These are phyloP conservation scores for Penicillium sp. DNA, from an alignment of 2,329 filamentous ascomycete species.

Conservation along the genomic window DNA sequence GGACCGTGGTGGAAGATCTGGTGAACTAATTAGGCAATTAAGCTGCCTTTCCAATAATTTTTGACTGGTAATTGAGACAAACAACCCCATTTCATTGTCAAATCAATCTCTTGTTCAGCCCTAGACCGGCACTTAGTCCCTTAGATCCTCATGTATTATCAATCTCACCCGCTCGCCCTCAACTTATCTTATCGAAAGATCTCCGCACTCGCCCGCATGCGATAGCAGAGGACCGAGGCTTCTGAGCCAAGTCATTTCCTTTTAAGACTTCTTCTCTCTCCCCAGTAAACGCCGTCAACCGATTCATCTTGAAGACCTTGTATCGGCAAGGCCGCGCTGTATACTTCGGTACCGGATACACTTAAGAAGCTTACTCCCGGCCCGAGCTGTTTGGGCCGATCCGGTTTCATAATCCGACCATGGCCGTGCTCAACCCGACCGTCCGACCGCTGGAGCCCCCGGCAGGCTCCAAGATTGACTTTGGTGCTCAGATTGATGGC, in stretches of 20 bases:
- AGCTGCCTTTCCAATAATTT: too few relatives aligned
- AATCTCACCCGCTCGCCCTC: neutral
- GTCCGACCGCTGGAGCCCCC: conserved; percentile 26
- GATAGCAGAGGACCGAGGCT: conserved; percentile 2
- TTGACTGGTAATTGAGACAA: neutral
- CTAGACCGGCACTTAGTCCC: neutral
- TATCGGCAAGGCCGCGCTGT: neutral
- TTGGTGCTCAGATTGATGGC: conserved; percentile 60
- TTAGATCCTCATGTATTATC: too few relatives aligned
- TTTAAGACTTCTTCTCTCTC: neutral
- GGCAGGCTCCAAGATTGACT: conserved; percentile 48
- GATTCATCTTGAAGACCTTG: neutral
- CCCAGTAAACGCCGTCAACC: conserved; percentile 13
- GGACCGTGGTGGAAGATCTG: conserved; percentile 36
- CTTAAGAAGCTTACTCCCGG: conserved; percentile 4
- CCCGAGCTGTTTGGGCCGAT: neutral
- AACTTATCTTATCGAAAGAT: conserved; percentile 9
- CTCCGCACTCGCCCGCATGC: conserved; percentile 16
- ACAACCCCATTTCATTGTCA: neutral
- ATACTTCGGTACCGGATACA: conserved; percentile 1
- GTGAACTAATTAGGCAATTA: neutral
- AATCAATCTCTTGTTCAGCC: neutral
- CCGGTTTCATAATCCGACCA: neutral
- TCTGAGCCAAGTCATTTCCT: neutral
- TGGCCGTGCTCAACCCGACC: conserved; percentile 15